These are phyloP conservation scores for Solioccasus polychromus DNA, from an alignment of 768 basidiomycete genomes.

Conservation along the genomic window DNA sequence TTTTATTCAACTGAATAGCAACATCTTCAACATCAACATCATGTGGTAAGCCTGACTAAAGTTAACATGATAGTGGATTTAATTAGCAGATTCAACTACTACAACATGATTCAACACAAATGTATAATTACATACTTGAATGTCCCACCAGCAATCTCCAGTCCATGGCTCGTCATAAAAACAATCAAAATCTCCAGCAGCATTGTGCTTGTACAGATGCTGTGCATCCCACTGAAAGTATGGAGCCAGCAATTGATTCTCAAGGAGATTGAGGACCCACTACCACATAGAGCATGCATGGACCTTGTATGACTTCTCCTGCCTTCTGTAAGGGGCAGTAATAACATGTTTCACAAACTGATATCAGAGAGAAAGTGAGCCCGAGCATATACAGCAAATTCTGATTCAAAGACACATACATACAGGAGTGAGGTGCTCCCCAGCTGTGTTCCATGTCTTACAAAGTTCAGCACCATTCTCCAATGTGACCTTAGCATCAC, in stretches of 20 bases:
- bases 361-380: not conserved
- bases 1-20: no score
- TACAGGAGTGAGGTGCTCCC: slow-evolving; percentile 6
- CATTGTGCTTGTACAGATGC: slow-evolving; percentile 27
- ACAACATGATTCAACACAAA: not conserved
- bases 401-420: not conserved
- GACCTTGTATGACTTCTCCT: slow-evolving; percentile 17
- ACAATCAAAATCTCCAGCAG: slow-evolving; percentile 18
- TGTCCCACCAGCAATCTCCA: slow-evolving; percentile 34
- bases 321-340: slow-evolving; percentile 14
- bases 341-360: slow-evolving; percentile 19
- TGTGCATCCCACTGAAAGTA: slow-evolving; percentile 35
- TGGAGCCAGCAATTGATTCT: slow-evolving; percentile 20
- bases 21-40: no score
- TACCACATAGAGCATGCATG: slow-evolving; percentile 22
- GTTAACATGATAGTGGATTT: no score
- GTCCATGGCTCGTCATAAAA: slow-evolving; percentile 39
- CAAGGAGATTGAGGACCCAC: slow-evolving; percentile 29
- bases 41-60: slow-evolving; percentile 6
- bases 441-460: slow-evolving; percentile 15
- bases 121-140: slow-evolving; percentile 29
- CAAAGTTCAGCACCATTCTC: slow-evolving; percentile 16
- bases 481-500: slow-evolving; percentile 15
- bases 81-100: not conserved
- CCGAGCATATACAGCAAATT: not conserved